phyloP scores from a whole-genome alignment of 768 basidiomycete species.

The Leucogyrophana mollusca region DNA sequence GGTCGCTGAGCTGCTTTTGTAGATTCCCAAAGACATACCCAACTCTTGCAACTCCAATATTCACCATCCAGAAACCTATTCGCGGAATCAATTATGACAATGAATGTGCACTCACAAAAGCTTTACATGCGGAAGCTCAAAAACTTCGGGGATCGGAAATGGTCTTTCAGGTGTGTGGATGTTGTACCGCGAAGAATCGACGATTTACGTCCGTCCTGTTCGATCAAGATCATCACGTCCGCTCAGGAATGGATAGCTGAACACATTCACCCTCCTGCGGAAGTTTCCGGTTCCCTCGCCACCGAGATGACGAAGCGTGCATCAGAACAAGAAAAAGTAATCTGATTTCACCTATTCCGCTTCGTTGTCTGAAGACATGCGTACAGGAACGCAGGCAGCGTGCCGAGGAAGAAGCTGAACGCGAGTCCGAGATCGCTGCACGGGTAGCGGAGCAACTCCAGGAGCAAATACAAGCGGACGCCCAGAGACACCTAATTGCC shows the following conservation, averaged over 20 bases:
- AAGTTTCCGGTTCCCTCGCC: constrained; percentile 70
- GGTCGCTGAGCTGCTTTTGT: not conserved
- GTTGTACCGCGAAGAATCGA: too few species aligned
- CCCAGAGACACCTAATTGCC: constrained; percentile 48
- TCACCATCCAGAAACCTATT: constrained; percentile 64
- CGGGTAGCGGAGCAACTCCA: constrained; percentile 59
- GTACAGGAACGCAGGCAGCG: constrained; percentile 50
- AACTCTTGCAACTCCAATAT: constrained; percentile 62
- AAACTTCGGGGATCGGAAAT: constrained; percentile 67
- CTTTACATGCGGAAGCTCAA: constrained; percentile 66
- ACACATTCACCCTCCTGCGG: constrained; percentile 54
- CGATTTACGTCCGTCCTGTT: not conserved
- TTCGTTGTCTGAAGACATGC: not conserved
- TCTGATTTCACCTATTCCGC: constrained; percentile 3
- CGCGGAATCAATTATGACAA: constrained; percentile 59
- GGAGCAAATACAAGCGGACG: constrained; percentile 66
- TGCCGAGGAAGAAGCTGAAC: constrained; percentile 55
- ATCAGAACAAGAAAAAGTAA: constrained; percentile 63
- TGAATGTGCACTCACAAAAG: constrained; percentile 52
- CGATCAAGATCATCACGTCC: constrained; percentile 60
- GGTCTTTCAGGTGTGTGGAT: constrained; percentile 77
- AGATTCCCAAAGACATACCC: constrained; percentile 87
- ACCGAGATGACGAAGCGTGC: constrained; percentile 77
- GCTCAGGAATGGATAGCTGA: constrained; percentile 70
- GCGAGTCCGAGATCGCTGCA: constrained; percentile 47